phyloP scores from a whole-genome alignment of 345 rosid genomes.

The Hypericum androsaemum region DNA sequence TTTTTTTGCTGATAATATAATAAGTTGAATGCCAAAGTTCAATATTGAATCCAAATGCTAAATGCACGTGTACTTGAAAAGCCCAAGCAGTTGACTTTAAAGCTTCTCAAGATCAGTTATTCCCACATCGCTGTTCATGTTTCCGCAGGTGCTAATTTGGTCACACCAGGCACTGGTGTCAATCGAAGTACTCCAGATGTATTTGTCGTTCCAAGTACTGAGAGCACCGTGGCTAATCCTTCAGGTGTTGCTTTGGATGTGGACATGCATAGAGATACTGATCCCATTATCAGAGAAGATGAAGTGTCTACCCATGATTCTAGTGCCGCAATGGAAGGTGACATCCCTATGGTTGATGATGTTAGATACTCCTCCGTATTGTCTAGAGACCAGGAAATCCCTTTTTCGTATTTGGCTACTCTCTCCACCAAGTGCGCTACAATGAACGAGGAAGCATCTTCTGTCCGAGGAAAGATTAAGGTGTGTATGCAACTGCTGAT shows the following conservation, averaged over 20 bases:
- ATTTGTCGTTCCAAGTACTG: constrained; percentile 20
- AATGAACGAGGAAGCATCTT: constrained; percentile 34
- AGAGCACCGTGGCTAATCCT: constrained; percentile 24
- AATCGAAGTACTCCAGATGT: constrained; percentile 25
- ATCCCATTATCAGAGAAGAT: constrained; percentile 18
- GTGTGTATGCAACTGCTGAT: constrained; percentile 18
- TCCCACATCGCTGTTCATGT: not conserved
- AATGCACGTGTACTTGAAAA: too few species aligned
- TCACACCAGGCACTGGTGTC: constrained; percentile 22
- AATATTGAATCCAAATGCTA: too few species aligned
- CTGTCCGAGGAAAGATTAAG: constrained; percentile 66
- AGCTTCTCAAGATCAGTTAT: too few species aligned
- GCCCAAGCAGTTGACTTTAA: too few species aligned
- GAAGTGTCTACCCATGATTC: constrained; percentile 18
- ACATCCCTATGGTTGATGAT: constrained; percentile 31
- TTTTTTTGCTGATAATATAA: too few species aligned
- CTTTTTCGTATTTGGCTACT: constrained; percentile 84
- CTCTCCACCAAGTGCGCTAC: constrained; percentile 74
- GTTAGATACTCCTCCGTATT: constrained; percentile 41
- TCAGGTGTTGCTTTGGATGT: constrained; percentile 29
- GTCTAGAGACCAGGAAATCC: constrained; percentile 46
- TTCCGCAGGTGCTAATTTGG: constrained; percentile 30
- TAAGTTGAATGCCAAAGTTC: too few species aligned
- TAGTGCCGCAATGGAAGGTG: constrained; percentile 19
- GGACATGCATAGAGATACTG: constrained; percentile 25